Base-by-base conservation (phyloP, 495 filamentous ascomycete genomes). In the Penicillium coprophilum region DNA sequence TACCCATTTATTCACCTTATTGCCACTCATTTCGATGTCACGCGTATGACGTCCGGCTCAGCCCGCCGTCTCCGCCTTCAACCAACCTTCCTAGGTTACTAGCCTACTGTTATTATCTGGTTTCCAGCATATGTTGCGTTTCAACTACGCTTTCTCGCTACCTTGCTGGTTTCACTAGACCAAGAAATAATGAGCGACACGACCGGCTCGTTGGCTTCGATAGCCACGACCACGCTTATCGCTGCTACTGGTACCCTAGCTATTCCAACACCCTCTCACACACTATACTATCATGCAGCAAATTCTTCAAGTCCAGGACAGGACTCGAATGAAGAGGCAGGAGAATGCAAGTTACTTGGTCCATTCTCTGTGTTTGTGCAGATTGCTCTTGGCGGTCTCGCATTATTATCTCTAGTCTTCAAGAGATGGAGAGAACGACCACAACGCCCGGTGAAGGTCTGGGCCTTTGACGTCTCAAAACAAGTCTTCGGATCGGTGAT, bases 401-500 rank as follows among this genome's bases (percentile, higher is more conserved):
- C 94, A 15, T 73, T 97, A 28, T 71, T 91, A 32, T 88, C 91
- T 6, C 80, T 98, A 19, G 92, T 97, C 17, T 96, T 85, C 72
- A 98, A 98, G 73, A 83, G 94, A 59, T 96, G 88, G 83, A 82
- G 89, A 57, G 94, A 98, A 74, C 79, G 88, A 24, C 93, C 93
- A 1, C 93, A 96, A 64, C 83, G 94, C 40, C 95, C 95, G 17
- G 55, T 97, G 53, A 91, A 90, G 72, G 89, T 98, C 59, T 98
- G 92, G 92, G 91, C 86, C 62, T 97, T 97, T 67, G 94, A 98
- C 72, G 94, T 86, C 31, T 93, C 88, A 15, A 98, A 98, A 76
- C 94, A 98, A 76, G 91, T 98, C n/a, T 87, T 96, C 58, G 94
- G 94, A 10, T 92, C 90, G 41, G 84, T 89, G 41, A 81, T 98